Evolutionary conservation across 768 basidiomycete genomes (phyloP).

Genomic region (Tephrocybe rancida): DNA sequence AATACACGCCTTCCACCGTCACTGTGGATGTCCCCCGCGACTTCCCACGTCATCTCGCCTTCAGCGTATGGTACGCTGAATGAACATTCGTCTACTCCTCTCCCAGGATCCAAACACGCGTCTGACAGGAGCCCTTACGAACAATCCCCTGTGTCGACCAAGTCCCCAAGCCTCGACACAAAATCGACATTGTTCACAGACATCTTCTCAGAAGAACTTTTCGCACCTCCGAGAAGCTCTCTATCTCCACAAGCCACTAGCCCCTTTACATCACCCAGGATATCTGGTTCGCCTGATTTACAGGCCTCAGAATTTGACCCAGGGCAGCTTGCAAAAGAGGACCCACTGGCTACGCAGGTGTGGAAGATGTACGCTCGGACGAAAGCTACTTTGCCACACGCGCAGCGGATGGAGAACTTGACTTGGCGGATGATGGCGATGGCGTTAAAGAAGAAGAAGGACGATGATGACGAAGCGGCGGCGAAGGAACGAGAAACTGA

Average conservation of each 20-base stretch:
- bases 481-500: slow-evolving; percentile 19
- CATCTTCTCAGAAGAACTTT: slow-evolving; percentile 72
- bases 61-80: slow-evolving; percentile 41
- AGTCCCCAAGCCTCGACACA: slow-evolving; percentile 50
- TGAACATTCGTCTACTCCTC: slow-evolving; percentile 35
- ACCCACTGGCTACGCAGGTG: slow-evolving; percentile 92
- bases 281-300: slow-evolving; percentile 72
- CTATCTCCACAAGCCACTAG: slow-evolving; percentile 47
- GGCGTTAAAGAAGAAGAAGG: slow-evolving; percentile 87
- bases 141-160: slow-evolving; percentile 38
- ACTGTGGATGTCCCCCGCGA: slow-evolving; percentile 82
- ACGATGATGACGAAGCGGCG: slow-evolving; percentile 55
- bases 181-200: slow-evolving; percentile 70
- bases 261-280: slow-evolving; percentile 64
- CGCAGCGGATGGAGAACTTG: slow-evolving; percentile 95
- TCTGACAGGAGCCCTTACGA: slow-evolving; percentile 36
- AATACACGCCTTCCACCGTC: slow-evolving; percentile 67
- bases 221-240: slow-evolving; percentile 37
- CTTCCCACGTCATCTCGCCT: slow-evolving; percentile 47
- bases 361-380: slow-evolving; percentile 96
- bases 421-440: slow-evolving; percentile 99
- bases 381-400: slow-evolving; percentile 88
- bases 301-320: slow-evolving; percentile 54
- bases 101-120: slow-evolving; percentile 30
- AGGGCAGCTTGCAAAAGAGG: slow-evolving; percentile 73